Base-by-base conservation (phyloP, 331 rosid genomes). In the Quercus lobata region DNA sequence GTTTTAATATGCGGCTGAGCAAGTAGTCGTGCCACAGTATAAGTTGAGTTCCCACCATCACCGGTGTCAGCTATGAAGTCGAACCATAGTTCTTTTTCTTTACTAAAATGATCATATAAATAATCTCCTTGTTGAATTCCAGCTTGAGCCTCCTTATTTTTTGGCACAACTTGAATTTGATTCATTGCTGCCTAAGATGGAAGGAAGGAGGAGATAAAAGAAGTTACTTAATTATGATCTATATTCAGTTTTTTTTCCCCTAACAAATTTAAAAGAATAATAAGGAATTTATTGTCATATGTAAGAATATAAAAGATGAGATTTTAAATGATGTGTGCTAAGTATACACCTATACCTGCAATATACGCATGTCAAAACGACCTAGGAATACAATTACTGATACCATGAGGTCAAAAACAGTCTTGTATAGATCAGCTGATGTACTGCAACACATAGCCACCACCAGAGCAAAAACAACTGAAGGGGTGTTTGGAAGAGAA, bases 51-150 rank as follows among this genome's bases (percentile, higher is more conserved):
- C 76, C 98, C 98, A 82, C 98, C 98, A 75, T 92, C 98, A 25
- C 98, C 97, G 17, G 98, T 94, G 83, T 94, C 98, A 80, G 97
- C 97, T 93, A 92, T 90, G 85, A 94, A 94, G 86, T 94, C 98
- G 76, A 94, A 94, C 97, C 98, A 94, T 56, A 94, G 84, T 71
- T 88, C 95, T 61, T 90, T 89, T 88, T 86, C 89, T 84, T 90
- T 90, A 63, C 85, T 75, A 73, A 91, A 88, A 83, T 89, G 93
- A 80, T 82, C 90, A 77, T 89, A 96, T 29, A 90, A 66, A 81
- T 89, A 85, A 74, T 90, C 97, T 53, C 78, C 87, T 55, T 88
- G 83, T 57, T 82, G 79, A 78, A 75, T 86, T 82, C 89, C 94
- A 53, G 89, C 88, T 27, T 80, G 85, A 82, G 60, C 88, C 90